A percentile compares a stretch with the other conserved stretches of the same genome.
Conservation (phyloP, 2,329 filamentous ascomycete species). For the Fusarium sp. region DNA sequence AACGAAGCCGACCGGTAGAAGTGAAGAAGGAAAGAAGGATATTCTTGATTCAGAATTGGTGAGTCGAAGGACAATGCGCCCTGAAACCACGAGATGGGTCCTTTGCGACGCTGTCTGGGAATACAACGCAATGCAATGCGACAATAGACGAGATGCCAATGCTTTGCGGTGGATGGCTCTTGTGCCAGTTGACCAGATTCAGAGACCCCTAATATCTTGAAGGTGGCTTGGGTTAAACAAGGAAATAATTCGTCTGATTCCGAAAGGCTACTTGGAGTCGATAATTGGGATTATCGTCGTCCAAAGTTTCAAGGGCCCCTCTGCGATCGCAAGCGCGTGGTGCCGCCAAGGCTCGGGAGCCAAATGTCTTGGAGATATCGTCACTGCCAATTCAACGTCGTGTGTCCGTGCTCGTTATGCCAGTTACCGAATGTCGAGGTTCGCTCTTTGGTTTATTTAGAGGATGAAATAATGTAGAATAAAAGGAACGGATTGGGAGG, state of each 20-base stretch:
- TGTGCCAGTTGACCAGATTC: background rate
- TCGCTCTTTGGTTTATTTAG: background rate
- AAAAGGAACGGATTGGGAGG: background rate
- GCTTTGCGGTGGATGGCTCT: slow-evolving; percentile 12
- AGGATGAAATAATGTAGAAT: background rate
- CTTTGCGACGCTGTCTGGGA: slow-evolving; percentile 35
- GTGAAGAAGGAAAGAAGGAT: slow-evolving; percentile 15
- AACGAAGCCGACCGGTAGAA: background rate
- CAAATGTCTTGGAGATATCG: slow-evolving; percentile 25
- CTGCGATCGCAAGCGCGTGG: slow-evolving; percentile 39
- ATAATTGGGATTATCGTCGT: slow-evolving; percentile 1
- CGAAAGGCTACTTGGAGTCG: background rate
- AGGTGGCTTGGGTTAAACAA: background rate
- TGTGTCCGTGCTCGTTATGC: slow-evolving; percentile 28
- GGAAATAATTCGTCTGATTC: background rate
- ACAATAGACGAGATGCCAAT: slow-evolving; percentile 17
- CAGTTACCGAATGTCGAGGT: background rate
- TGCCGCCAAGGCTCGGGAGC: slow-evolving; percentile 47
- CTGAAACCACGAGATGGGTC: slow-evolving; percentile 22
- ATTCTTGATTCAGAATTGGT: background rate
- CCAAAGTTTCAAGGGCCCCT: slow-evolving; percentile 23
- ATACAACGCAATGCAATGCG: slow-evolving; percentile 41
- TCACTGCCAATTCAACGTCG: slow-evolving; percentile 16
- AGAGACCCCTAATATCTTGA: background rate
- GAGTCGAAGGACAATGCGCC: slow-evolving; percentile 11